Evolutionary conservation across 2,329 filamentous ascomycete species (phyloP).

Genomic region (Seiridium unicorne): DNA sequence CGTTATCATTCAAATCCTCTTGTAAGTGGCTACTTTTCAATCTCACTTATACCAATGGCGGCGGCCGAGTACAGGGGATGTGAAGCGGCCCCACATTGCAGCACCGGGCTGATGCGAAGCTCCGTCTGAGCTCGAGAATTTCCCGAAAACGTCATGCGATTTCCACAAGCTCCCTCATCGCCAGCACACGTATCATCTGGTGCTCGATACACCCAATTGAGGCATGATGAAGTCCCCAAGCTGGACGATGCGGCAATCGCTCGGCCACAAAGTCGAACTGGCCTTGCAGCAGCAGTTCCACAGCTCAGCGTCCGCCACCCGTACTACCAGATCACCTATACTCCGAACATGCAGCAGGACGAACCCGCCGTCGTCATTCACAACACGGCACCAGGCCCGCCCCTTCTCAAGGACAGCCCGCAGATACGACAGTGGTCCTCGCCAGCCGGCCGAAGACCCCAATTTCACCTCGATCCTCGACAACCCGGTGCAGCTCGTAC

Average conservation of each 20-base stretch:
- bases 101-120: not conserved
- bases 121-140: slow-evolving; percentile 1
- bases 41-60: not conserved
- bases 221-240: slow-evolving; percentile 21
- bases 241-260: slow-evolving; percentile 17
- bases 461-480: slow-evolving; percentile 85
- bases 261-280: slow-evolving; percentile 22
- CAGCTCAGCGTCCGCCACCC: not conserved
- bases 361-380: slow-evolving; percentile 10
- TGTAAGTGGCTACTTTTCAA: too few species aligned
- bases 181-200: not conserved
- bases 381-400: not conserved
- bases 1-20: too few species aligned
- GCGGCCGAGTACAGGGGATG: not conserved
- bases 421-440: slow-evolving; percentile 19
- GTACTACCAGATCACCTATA: not conserved
- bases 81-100: not conserved
- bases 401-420: slow-evolving; percentile 19
- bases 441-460: slow-evolving; percentile 67
- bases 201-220: too few species aligned
- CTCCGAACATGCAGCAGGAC: not conserved
- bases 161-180: not conserved
- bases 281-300: slow-evolving; percentile 21
- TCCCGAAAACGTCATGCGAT: slow-evolving; percentile 5
- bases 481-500: slow-evolving; percentile 77